Evolutionary conservation across 352 stramenopile species (phyloP).

Genomic region (Phytopythium oedochilum): DNA sequence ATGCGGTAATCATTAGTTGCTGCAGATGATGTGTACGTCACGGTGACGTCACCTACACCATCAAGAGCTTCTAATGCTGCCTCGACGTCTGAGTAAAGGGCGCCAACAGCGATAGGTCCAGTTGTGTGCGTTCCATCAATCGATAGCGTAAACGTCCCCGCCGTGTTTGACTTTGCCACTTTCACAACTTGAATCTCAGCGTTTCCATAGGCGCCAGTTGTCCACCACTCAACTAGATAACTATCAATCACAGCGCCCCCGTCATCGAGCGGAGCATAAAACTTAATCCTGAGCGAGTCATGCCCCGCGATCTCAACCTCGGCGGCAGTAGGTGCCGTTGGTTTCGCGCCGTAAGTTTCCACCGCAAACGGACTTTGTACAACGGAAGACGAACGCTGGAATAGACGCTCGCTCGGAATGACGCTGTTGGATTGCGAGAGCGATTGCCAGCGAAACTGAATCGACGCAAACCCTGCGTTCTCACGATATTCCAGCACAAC

Average conservation of each 20-base stretch:
- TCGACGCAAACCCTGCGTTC: conserved; percentile 78
- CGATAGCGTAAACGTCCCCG: conserved; percentile 78
- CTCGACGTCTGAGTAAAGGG: conserved; percentile 73
- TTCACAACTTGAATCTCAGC: conserved; percentile 83
- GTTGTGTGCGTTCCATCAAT: conserved; percentile 44
- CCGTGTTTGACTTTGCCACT: conserved; percentile 66
- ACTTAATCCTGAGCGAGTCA: conserved; percentile 80
- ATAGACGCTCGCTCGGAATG: conserved; percentile 85
- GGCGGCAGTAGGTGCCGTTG: conserved; percentile 34
- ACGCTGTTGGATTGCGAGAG: conserved; percentile 83
- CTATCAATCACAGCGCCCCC: conserved; percentile 78
- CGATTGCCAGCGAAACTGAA: conserved; percentile 88
- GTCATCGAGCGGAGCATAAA: conserved; percentile 73
- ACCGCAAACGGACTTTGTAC: conserved; percentile 63
- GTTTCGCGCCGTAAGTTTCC: conserved; percentile 44
- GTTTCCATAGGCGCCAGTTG: conserved; percentile 35
- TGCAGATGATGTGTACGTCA: conserved; percentile 27
- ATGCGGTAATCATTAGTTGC: conserved; percentile 43
- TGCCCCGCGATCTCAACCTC: conserved; percentile 39
- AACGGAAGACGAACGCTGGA: conserved; percentile 64
- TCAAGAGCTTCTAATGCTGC: conserved; percentile 72
- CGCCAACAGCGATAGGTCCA: conserved; percentile 43
- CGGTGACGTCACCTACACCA: conserved; percentile 73
- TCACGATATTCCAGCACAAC: conserved; percentile 94
- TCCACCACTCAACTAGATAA: conserved; percentile 90